Evolutionary conservation across 805 yeast genomes (phyloP), one percentile per base, ranked within the genome.

Genomic region (Blastobotrys muscicola): DNA sequence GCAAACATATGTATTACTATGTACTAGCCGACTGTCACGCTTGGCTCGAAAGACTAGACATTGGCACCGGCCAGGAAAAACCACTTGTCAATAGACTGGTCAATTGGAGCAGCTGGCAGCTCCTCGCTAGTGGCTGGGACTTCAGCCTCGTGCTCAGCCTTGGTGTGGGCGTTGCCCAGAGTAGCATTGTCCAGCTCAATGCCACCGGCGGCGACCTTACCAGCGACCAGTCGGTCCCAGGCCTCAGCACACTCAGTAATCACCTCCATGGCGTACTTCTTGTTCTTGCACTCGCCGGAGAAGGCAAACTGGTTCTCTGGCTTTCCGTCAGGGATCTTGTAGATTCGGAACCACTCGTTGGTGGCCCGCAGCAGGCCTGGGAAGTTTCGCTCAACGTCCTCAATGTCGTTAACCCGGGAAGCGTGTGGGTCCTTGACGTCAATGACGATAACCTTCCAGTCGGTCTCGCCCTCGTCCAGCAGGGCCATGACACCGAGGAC

Each of bases 261-360:
- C 54, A 89, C 76, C 53, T 83, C 86, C 55, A 84, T 73, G 47
- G 98, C 94, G 61, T 89, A 87, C 59, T 76, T 72, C 71, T 77
- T 84, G 75, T 80, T 78, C 69, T 84, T 84, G 72, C 86, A 85
- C 64, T 84, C 86, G 52, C 96, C 98, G 48, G 85, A 75, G 79
- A 86, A 87, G n/a, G 97, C 97, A 65, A 92, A 90, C 68, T 82
- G 83, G 70, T 92, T 92, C 68, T 78, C 85, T 58, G 95, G 95
- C 75, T 92, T 92, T 50, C 97, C 98, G 65, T 90, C 98, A 44
- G 98, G 97, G 55, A 87, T 76, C 69, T 92, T 92, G 80, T 92
- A 92, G 68, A 89, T 87, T 66, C 94, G 83, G 80, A 92, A 92
- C 98, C 98, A 92, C 69, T 85, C 94, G 66, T 87, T 81, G 46